Percentiles rank a stretch among this genome's conserved stretches.
phyloP scores from a whole-genome alignment of 192 early-diverging fungal species.

The Lobosporangium transversale region DNA sequence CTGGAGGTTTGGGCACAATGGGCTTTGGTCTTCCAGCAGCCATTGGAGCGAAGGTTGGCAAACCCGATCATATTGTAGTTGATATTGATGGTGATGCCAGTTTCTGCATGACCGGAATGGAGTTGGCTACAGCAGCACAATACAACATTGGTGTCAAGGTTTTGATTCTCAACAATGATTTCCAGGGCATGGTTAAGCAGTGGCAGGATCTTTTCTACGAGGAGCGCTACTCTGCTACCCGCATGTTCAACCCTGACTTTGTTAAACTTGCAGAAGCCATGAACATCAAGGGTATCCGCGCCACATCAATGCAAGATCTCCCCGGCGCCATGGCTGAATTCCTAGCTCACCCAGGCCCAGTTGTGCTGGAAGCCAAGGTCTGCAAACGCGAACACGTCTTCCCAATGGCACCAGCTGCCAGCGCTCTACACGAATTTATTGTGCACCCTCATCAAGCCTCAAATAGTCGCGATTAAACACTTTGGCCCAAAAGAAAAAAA shows the following conservation, averaged over 20 bases:
- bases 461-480: slow-evolving; percentile 25
- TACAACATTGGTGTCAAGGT: slow-evolving; percentile 98
- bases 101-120: slow-evolving; percentile 99
- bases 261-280: slow-evolving; percentile 96
- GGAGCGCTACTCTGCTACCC: slow-evolving; percentile 93
- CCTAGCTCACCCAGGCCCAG: slow-evolving; percentile 84
- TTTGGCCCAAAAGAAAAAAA: no score
- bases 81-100: slow-evolving; percentile 99
- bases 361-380: slow-evolving; percentile 91
- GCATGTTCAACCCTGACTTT: slow-evolving; percentile 98
- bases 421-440: slow-evolving; percentile 91
- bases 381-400: slow-evolving; percentile 94
- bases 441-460: slow-evolving; percentile 56
- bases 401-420: slow-evolving; percentile 98
- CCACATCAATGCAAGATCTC: slow-evolving; percentile 85
- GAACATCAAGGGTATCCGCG: slow-evolving; percentile 89
- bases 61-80: slow-evolving; percentile 93
- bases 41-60: slow-evolving; percentile 97
- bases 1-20: slow-evolving; percentile 99
- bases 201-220: slow-evolving; percentile 98
- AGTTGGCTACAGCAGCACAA: slow-evolving; percentile 96
- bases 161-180: slow-evolving; percentile 96
- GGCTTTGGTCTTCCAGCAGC: slow-evolving; percentile 96
- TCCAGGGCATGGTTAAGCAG: slow-evolving; percentile 98
- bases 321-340: slow-evolving; percentile 90